Evolutionary conservation across 352 stramenopile genomes (phyloP).

Genomic region (Pythium utonaiense): DNA sequence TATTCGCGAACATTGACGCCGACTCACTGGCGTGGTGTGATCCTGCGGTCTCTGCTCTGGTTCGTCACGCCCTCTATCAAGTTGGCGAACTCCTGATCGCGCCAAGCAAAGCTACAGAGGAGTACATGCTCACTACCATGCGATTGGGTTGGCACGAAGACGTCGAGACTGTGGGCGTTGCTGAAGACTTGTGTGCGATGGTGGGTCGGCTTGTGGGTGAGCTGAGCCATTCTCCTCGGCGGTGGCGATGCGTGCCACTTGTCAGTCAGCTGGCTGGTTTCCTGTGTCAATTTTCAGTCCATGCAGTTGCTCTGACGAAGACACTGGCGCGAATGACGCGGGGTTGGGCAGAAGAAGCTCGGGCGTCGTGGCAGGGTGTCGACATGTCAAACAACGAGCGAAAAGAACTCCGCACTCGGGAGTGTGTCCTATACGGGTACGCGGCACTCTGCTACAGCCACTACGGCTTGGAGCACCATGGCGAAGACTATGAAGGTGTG

Average conservation of each 20-base stretch:
- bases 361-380: not conserved
- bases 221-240: constrained; percentile 9
- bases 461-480: constrained; percentile 3
- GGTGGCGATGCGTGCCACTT: constrained; percentile 27
- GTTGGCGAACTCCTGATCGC: constrained; percentile 38
- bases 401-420: constrained; percentile 28
- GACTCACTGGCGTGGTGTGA: constrained; percentile 44
- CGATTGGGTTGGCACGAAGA: constrained; percentile 53
- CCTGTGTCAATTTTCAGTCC: constrained; percentile 25
- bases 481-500: not conserved
- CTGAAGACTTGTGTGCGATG: constrained; percentile 18
- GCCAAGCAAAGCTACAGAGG: no score
- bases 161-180: constrained; percentile 17
- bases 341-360: constrained; percentile 24
- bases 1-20: constrained; percentile 37
- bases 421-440: constrained; percentile 43
- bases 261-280: constrained; percentile 35
- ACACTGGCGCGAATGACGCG: constrained; percentile 27
- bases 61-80: constrained; percentile 48
- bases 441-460: constrained; percentile 32
- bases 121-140: no score
- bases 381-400: constrained; percentile 4
- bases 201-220: constrained; percentile 19
- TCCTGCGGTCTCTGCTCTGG: constrained; percentile 28
- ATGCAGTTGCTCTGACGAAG: constrained; percentile 16